These are phyloP conservation scores for Stylonectria norvegica DNA, from an alignment of 2,329 filamentous ascomycete species.

Conservation along the genomic window DNA sequence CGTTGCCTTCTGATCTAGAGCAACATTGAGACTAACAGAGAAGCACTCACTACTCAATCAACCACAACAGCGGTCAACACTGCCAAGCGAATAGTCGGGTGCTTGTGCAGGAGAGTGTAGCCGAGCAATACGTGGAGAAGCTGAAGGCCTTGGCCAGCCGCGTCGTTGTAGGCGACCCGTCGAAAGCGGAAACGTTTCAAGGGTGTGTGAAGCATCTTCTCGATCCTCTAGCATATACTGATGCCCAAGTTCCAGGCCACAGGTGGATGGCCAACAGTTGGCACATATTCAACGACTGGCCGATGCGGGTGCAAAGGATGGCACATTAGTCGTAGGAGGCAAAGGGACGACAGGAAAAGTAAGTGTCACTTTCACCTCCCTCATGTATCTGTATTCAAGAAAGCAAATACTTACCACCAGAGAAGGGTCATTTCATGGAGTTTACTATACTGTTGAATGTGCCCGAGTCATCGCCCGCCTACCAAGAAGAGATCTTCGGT, in stretches of 20 bases:
- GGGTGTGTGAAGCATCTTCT: too few species aligned
- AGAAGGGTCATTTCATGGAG: conserved; percentile 9
- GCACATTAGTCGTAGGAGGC: conserved; percentile 10
- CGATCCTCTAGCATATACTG: too few species aligned
- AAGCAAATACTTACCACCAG: too few species aligned
- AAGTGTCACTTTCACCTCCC: too few species aligned
- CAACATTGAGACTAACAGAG: too few species aligned
- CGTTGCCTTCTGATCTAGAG: too few species aligned
- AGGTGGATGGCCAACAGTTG: conserved; percentile 8
- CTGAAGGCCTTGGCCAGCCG: conserved; percentile 52
- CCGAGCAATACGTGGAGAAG: conserved; percentile 5
- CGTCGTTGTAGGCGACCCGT: conserved; percentile 68
- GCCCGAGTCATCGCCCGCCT: conserved; percentile 7
- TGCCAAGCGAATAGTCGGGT: conserved; percentile 9
- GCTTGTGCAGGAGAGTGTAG: conserved; percentile 9
- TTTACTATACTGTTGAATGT: conserved; percentile 11
- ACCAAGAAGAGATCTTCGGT: conserved; percentile 9
- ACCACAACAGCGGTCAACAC: conserved; percentile 43
- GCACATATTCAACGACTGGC: conserved; percentile 8
- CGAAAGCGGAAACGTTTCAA: conserved; percentile 60
- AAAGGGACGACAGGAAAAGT: too few species aligned
- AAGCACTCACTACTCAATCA: too few species aligned
- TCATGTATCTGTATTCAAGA: too few species aligned
- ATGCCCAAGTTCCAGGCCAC: too few species aligned
- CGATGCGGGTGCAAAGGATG: conserved; percentile 6